Evolutionary conservation across 805 yeast species (phyloP).

Genomic region (Nakazawaea molendinolei): DNA sequence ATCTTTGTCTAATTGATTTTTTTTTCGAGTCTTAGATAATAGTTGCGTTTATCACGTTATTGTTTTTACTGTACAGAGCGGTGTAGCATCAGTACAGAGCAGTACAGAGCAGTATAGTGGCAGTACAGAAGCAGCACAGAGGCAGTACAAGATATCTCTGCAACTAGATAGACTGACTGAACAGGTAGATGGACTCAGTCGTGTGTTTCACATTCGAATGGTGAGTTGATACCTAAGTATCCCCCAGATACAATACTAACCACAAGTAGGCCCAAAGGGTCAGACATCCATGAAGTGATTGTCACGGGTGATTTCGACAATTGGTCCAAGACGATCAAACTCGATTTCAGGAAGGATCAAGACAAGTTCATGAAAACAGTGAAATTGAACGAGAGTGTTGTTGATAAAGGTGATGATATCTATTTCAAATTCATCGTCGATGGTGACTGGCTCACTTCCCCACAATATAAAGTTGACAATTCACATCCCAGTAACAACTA

Average conservation of each 20-base stretch:
- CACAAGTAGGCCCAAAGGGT: not conserved
- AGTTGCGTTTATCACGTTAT: too few relatives aligned
- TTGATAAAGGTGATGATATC: constrained; percentile 9
- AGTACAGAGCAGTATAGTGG: too few relatives aligned
- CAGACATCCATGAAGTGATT: constrained; percentile 36
- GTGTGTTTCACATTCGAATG: constrained; percentile 9
- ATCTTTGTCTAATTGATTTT: too few relatives aligned
- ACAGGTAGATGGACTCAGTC: constrained; percentile 1
- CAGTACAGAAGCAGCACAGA: too few relatives aligned
- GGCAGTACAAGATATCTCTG: too few relatives aligned
- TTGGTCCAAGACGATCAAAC: constrained; percentile 55
- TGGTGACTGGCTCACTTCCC: constrained; percentile 51
- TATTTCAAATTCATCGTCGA: constrained; percentile 56
- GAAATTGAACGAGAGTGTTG: constrained; percentile 1
- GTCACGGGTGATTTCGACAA: constrained; percentile 68
- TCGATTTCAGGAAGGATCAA: constrained; percentile 47
- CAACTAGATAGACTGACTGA: too few relatives aligned
- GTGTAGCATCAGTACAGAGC: too few relatives aligned
- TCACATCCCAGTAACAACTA: constrained; percentile 9
- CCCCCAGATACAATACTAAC: not conserved
- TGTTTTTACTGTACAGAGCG: too few relatives aligned
- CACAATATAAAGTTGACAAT: constrained; percentile 8
- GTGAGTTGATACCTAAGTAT: constrained; percentile 1
- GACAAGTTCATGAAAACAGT: constrained; percentile 21
- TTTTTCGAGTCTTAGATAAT: too few relatives aligned